Percentiles rank a stretch among this genome's conserved stretches.
These are phyloP conservation scores for Incumbomyces lentus DNA, from an alignment of 2,329 filamentous ascomycete species.

Conservation along the genomic window DNA sequence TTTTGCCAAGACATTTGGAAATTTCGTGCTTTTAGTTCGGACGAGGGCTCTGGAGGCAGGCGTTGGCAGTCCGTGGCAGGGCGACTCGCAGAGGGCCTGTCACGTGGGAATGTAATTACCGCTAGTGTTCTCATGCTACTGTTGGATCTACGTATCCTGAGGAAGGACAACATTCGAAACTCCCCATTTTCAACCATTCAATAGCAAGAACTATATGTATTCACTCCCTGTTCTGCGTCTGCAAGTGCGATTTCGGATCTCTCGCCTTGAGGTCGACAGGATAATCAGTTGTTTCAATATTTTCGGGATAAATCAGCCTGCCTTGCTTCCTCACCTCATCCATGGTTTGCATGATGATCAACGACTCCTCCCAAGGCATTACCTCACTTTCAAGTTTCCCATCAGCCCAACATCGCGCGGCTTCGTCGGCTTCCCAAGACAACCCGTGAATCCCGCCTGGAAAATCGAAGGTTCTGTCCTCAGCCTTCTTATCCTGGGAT, in stretches of 20 bases:
- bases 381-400: constrained; percentile 66
- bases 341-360: constrained; percentile 76
- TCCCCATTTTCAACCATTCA: no score
- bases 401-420: constrained; percentile 26
- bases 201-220: neutral
- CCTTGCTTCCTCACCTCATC: constrained; percentile 58
- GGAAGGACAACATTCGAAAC: no score
- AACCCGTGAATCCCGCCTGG: constrained; percentile 16
- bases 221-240: constrained; percentile 1
- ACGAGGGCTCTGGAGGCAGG: no score
- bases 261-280: constrained; percentile 33
- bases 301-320: constrained; percentile 52
- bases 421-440: constrained; percentile 18
- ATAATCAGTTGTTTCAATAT: constrained; percentile 53
- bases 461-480: constrained; percentile 15
- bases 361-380: constrained; percentile 72
- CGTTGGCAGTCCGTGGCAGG: no score
- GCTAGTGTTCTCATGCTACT: no score
- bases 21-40: no score
- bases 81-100: no score
- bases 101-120: no score
- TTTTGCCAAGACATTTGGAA: no score
- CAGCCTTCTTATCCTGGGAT: constrained; percentile 8
- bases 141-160: no score
- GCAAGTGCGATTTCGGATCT: neutral